Base-by-base conservation (phyloP, 768 basidiomycete genomes). In the Tulasnella sp. region DNA sequence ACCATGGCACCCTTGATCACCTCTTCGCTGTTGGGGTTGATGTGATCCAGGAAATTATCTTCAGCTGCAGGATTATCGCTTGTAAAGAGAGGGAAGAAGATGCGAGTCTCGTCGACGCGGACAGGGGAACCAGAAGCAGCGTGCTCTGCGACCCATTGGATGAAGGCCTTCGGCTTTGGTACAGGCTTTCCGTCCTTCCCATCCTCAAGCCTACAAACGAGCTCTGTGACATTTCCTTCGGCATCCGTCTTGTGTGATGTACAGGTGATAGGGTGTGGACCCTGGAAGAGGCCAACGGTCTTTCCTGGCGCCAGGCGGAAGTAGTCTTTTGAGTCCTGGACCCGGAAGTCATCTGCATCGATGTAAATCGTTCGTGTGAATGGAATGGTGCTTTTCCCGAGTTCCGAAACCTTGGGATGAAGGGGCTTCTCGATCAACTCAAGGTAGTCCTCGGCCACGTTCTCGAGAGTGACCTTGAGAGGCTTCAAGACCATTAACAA, bases 291-390 rank as follows among this genome's bases (percentile, higher is more conserved):
- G 20, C 98, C 98, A 61, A 99, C 98, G 0, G 95, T 95, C 86
- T 98, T 98, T 70, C 96, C 96, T 9, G 98, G 98, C 20, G 97
- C 95, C 70, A 99, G 91, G 57, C 98, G 92, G 90, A 96, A 99
- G 85, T 98, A 99, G 83, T 99, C 96, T 80, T 91, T 91, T 32
- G 94, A 93, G 82, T 97, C 96, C 81, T 93, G 90, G 46, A 92
- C 85, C 74, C 98, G 88, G 88, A 99, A 99, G 84, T 99, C 98
- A 79, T 94, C 93, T 39, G 87, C 87, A 80, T 99, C 97, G 82
- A 99, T 98, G 85, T 93, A 98, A 78, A 99, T 86, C 10, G 90
- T 92, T 29, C 91, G 90, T 15, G 96, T 94, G 85, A 98, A 93
- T 6, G 95, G 95, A 74, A 96, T 89, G 44, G 86, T 89, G 69